Conservation (phyloP, 495 filamentous ascomycete species). For the Pyrenopolyporus hunteri region DNA sequence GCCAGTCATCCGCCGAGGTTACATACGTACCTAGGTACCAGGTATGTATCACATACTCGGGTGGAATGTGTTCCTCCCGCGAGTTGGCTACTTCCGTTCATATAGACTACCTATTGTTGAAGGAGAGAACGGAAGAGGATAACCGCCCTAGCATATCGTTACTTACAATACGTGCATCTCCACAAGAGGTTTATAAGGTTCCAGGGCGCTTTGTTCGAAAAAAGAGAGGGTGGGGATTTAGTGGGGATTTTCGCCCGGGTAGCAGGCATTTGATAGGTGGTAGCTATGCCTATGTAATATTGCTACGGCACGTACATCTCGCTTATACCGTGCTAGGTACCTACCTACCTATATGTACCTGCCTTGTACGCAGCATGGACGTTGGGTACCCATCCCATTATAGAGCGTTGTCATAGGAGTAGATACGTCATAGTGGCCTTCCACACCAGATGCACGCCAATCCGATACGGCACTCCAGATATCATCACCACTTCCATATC, state of each 20-base stretch:
- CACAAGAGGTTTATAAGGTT: too few species aligned
- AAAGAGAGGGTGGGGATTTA: neutral
- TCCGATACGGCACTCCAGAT: too few species aligned
- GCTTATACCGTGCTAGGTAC: too few species aligned
- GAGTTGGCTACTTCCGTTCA: neutral
- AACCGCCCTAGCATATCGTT: neutral
- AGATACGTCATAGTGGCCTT: too few species aligned
- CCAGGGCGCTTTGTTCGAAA: conserved; percentile 1
- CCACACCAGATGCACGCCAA: too few species aligned
- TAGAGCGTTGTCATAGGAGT: too few species aligned
- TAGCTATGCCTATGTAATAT: neutral
- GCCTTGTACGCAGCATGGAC: too few species aligned
- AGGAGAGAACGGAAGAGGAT: neutral
- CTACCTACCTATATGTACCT: too few species aligned
- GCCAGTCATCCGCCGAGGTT: neutral
- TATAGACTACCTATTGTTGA: neutral
- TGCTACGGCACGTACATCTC: neutral
- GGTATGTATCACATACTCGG: neutral
- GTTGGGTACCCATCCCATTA: too few species aligned
- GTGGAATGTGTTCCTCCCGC: neutral
- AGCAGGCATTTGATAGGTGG: neutral
- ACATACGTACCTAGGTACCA: neutral
- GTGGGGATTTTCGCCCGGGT: too few species aligned
- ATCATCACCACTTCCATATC: too few species aligned
- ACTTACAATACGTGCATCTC: neutral